Conservation (phyloP, 2,329 filamentous ascomycete species). For the Epicoccum sorghinum region DNA sequence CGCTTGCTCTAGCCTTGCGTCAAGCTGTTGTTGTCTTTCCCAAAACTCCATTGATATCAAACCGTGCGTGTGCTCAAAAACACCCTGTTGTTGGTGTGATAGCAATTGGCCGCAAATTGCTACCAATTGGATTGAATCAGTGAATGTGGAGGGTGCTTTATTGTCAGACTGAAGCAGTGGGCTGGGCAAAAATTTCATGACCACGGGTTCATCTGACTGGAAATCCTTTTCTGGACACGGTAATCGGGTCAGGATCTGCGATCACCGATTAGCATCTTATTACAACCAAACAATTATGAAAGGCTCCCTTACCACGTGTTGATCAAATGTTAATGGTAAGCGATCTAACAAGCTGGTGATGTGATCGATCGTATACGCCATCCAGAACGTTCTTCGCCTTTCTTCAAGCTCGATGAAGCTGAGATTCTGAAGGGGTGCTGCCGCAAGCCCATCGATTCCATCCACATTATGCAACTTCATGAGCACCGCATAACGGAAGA, state of each 20-base stretch:
- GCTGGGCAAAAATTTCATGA: neutral
- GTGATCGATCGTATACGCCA: slow-evolving; percentile 8
- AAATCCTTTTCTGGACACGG: slow-evolving; percentile 9
- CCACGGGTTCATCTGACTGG: slow-evolving; percentile 3
- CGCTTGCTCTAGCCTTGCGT: neutral
- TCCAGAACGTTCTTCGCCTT: slow-evolving; percentile 5
- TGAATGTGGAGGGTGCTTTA: neutral
- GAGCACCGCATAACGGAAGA: slow-evolving; percentile 1
- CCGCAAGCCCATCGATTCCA: slow-evolving; percentile 2
- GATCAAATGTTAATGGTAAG: slow-evolving; percentile 3
- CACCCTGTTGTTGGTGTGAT: slow-evolving; percentile 4
- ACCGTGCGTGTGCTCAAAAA: slow-evolving; percentile 4
- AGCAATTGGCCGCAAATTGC: slow-evolving; percentile 5
- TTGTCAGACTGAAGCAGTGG: neutral
- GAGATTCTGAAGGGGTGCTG: neutral
- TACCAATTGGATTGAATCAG: slow-evolving; percentile 3
- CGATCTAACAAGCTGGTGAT: slow-evolving; percentile 3
- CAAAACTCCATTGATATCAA: neutral
- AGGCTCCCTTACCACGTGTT: neutral
- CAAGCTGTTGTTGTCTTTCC: slow-evolving; percentile 7
- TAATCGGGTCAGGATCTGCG: slow-evolving; percentile 2
- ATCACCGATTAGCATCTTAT: neutral
- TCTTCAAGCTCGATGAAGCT: slow-evolving; percentile 4
- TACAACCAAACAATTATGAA: neutral
- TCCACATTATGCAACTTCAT: slow-evolving; percentile 9